Percentiles rank a stretch among this genome's conserved stretches.
These are phyloP conservation scores for Ogataea corticis DNA, from an alignment of 805 yeast species.

Conservation along the genomic window DNA sequence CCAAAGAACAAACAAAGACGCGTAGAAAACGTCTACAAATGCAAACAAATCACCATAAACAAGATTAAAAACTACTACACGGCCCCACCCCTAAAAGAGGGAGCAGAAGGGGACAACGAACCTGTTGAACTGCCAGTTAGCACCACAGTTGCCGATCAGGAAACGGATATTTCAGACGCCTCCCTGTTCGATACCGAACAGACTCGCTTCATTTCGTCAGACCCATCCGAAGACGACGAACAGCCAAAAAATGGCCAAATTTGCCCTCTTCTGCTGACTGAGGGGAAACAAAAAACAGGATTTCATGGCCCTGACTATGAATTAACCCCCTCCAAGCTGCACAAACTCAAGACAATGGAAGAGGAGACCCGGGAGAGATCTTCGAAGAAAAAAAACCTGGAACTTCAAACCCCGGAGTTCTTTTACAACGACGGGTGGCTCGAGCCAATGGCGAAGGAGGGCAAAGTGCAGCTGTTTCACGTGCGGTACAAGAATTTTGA, in stretches of 20 bases:
- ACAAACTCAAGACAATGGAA: not conserved
- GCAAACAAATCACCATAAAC: not conserved
- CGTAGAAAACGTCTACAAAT: not conserved
- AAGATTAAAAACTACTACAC: too few species aligned
- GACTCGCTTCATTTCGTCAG: too few species aligned
- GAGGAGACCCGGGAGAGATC: not conserved
- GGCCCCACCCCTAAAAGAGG: not conserved
- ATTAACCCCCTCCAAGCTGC: not conserved
- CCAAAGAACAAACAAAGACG: not conserved
- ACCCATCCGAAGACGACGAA: too few species aligned
- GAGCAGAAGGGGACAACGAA: too few species aligned
- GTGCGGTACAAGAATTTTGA: constrained; percentile 1
- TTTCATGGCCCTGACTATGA: too few species aligned
- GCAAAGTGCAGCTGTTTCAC: constrained; percentile 4
- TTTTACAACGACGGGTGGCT: constrained; percentile 11
- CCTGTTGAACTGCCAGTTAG: too few species aligned
- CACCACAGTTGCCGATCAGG: too few species aligned
- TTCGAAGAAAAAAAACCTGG: not conserved
- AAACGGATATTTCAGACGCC: too few species aligned
- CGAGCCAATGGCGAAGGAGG: constrained; percentile 1
- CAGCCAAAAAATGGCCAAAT: too few species aligned
- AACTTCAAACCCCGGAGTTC: not conserved
- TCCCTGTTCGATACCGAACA: too few species aligned
- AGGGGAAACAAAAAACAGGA: too few species aligned
- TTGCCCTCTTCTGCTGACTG: too few species aligned